Percentiles rank a stretch among this genome's conserved stretches.
phyloP scores from a whole-genome alignment of 1,284 basidiomycete genomes.

The Coniferiporia weirii region DNA sequence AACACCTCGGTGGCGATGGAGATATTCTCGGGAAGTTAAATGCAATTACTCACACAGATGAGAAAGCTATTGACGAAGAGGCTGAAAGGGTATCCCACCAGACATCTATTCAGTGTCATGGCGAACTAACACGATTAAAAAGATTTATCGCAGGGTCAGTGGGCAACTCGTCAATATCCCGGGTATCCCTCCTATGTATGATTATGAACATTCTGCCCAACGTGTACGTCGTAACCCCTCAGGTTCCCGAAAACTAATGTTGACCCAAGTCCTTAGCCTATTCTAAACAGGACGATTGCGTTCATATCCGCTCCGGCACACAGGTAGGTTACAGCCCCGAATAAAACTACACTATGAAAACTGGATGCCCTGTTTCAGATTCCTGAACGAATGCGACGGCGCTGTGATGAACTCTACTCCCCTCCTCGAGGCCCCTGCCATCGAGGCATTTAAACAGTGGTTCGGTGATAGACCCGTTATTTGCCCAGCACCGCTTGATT shows the following conservation, averaged over 20 bases:
- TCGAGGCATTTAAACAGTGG: constrained; percentile 4
- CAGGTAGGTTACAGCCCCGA: neutral
- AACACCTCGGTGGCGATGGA: too few relatives aligned
- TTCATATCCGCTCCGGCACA: neutral
- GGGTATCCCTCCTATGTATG: constrained; percentile 14
- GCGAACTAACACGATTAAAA: neutral
- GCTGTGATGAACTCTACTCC: neutral
- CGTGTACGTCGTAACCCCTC: neutral
- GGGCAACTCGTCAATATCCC: constrained; percentile 6
- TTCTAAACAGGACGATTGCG: neutral
- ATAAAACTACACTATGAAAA: neutral
- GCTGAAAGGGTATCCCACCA: neutral
- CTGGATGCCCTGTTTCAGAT: neutral
- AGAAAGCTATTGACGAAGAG: neutral
- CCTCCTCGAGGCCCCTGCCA: neutral
- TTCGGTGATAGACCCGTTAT: constrained; percentile 2
- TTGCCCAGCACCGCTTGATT: neutral
- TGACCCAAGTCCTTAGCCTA: neutral
- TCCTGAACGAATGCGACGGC: constrained; percentile 9
- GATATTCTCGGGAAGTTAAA: too few relatives aligned
- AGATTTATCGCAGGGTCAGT: constrained; percentile 4
- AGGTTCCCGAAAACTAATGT: neutral
- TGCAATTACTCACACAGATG: too few relatives aligned
- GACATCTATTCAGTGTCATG: neutral
- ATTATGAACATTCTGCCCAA: constrained; percentile 11